Conservation (phyloP, 345 rosid genomes). For the Salix caprea region DNA sequence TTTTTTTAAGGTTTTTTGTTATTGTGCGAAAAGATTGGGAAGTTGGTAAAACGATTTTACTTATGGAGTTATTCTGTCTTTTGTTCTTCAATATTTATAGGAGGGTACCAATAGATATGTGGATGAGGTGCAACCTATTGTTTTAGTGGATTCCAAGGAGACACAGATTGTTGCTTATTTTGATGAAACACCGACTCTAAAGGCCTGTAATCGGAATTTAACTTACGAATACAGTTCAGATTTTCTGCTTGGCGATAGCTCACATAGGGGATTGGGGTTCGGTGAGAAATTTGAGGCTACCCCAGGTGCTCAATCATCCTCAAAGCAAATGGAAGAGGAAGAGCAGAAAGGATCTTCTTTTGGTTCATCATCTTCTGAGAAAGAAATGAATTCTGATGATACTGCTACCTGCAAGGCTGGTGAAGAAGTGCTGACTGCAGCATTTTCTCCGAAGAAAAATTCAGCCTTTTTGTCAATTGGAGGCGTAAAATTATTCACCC, state of each 20-base stretch:
- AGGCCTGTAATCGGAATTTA: conserved; percentile 33
- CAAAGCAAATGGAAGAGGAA: conserved; percentile 33
- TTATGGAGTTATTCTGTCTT: background rate
- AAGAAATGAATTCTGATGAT: conserved; percentile 34
- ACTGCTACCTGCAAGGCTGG: conserved; percentile 17
- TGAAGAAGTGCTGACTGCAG: conserved; percentile 23
- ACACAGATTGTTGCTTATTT: conserved; percentile 51
- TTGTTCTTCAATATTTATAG: conserved; percentile 20
- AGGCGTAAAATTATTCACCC: conserved; percentile 63
- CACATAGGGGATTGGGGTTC: conserved; percentile 65
- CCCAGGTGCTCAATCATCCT: conserved; percentile 40
- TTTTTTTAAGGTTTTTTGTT: background rate
- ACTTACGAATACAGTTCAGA: conserved; percentile 54
- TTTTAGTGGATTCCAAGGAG: conserved; percentile 45
- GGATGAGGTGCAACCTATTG: conserved; percentile 31
- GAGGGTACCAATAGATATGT: conserved; percentile 19
- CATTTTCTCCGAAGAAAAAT: conserved; percentile 39
- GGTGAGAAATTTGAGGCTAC: conserved; percentile 46
- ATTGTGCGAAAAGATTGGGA: background rate
- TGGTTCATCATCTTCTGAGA: conserved; percentile 29
- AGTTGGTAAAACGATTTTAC: background rate
- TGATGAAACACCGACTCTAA: conserved; percentile 46
- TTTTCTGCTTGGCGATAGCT: conserved; percentile 57
- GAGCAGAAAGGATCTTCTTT: conserved; percentile 26
- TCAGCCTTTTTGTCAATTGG: conserved; percentile 78